A percentile compares a stretch with the other conserved stretches of the same genome.
These are phyloP conservation scores for Calonectria multiphialidica DNA, from an alignment of 2,329 filamentous ascomycete genomes.

Conservation along the genomic window DNA sequence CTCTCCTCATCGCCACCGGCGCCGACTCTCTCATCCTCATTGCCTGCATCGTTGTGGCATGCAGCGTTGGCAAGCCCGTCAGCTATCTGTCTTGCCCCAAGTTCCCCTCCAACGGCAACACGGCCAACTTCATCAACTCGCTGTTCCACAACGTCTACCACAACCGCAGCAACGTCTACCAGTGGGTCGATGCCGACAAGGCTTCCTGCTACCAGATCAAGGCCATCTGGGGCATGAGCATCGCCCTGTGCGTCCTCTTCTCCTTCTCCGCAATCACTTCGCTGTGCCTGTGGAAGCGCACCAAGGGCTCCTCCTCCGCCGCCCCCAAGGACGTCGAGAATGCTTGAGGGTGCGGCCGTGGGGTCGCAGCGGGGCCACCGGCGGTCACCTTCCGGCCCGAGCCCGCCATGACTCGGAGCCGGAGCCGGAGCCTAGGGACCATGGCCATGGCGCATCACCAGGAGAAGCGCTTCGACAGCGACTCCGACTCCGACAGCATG, in stretches of 20 bases:
- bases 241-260: conserved; percentile 81
- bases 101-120: conserved; percentile 57
- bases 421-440: conserved; percentile 52
- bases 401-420: conserved; percentile 32
- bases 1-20: conserved; percentile 75
- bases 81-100: conserved; percentile 80
- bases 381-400: conserved; percentile 1
- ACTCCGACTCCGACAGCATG: conserved; percentile 46
- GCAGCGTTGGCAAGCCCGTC: conserved; percentile 83
- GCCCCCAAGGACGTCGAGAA: conserved; percentile 61
- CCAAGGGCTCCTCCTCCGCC: conserved; percentile 55
- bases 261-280: conserved; percentile 71
- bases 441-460: conserved; percentile 48
- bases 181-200: conserved; percentile 65
- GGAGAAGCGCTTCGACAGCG: conserved; percentile 48
- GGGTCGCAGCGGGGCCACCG: conserved; percentile 41
- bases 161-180: conserved; percentile 48
- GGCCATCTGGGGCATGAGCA: conserved; percentile 87
- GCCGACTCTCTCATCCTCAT: conserved; percentile 79
- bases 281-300: conserved; percentile 72
- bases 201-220: conserved; percentile 86
- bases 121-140: conserved; percentile 59
- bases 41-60: conserved; percentile 81
- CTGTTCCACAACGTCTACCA: conserved; percentile 56
- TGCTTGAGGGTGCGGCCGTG: conserved; percentile 61